phyloP scores from a whole-genome alignment of 495 filamentous ascomycete species.

The Aspergillus campestris region DNA sequence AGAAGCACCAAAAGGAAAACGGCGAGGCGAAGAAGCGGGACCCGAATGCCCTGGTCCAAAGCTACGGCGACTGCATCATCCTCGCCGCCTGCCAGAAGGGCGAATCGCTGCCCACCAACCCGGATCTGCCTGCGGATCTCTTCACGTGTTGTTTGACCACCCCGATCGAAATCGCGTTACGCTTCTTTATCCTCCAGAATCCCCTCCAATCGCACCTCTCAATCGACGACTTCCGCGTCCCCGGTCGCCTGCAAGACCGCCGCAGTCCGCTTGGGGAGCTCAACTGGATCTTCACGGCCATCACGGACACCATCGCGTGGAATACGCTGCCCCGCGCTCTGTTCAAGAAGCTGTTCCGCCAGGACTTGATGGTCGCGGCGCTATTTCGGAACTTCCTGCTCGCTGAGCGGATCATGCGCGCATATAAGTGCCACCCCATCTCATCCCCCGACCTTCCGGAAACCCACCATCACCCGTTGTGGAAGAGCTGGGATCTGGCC shows the following conservation, averaged over 20 bases:
- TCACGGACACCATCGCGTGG: conserved; percentile 99
- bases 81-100: conserved; percentile 83
- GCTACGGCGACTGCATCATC: conserved; percentile 75
- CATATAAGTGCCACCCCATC: conserved; percentile 88
- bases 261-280: conserved; percentile 90
- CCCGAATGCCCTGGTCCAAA: conserved; percentile 60
- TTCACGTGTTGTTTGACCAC: conserved; percentile 96
- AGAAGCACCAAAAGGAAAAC: conserved; percentile 87
- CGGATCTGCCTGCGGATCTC: conserved; percentile 84
- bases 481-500: conserved; percentile 96
- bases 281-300: conserved; percentile 99
- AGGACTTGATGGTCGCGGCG: conserved; percentile 98
- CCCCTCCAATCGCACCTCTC: conserved; percentile 68
- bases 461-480: conserved; percentile 86
- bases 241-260: conserved; percentile 83
- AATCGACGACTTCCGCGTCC: conserved; percentile 67
- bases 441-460: conserved; percentile 83
- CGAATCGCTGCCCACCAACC: conserved; percentile 95
- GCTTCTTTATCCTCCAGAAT: conserved; percentile 90
- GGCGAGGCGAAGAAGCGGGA: conserved; percentile 62
- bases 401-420: conserved; percentile 88
- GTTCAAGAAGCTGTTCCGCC: conserved; percentile 93
- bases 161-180: conserved; percentile 91
- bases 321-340: conserved; percentile 79
- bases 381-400: conserved; percentile 94